Evolutionary conservation across 1,139 yeast species (phyloP), one percentile per base, ranked within the genome.

Genomic region (Blastobotrys aristatus): DNA sequence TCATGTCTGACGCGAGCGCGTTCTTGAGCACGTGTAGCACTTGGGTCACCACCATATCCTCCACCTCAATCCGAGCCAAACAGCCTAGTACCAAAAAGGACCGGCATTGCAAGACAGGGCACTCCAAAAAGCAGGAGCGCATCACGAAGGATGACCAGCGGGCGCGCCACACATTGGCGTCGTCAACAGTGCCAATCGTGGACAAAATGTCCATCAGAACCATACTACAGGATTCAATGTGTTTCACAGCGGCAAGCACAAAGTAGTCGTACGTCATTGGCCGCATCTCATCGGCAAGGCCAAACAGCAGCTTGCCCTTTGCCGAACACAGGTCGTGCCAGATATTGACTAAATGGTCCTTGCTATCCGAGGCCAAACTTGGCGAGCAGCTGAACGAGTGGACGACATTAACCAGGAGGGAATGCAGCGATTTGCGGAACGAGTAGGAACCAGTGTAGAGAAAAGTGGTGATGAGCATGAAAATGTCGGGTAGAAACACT

Each of bases 31-130:
- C 68, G 53, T 44, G 62, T 60, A 47, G 67, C 11, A 77, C 67
- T 46, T 73, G 74, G 40, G 78, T 67, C 0, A 85, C 80, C 14
- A 84, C 69, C 4, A 74, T 70, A 58, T 82, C 87, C 44, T 77
- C 76, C 16, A 84, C 76, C 30, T 89, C 89, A 17, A 71, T 66
- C 53, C 77, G 79, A 0, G 88, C 76, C 39, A 87, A 64, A 40
- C 84, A 79, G 33, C 96, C 95, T 27, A 85, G 73, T 5, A 86
- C 75, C 54, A 87, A 70, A 49, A 85, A 70, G 0, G 94, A 88
- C 48, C 95, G 72, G 7, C 80, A 78, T 60, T 87, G 90, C 49
- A 87, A 72, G 22, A 82, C 75, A 0, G 90, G 79, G 13, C 70
- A 66, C 40, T 75, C 72, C 57, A 55, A 47, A 41, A 83, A 82